Base-by-base conservation (phyloP, 2,329 filamentous ascomycete genomes). In the Fusarium nurragi region DNA sequence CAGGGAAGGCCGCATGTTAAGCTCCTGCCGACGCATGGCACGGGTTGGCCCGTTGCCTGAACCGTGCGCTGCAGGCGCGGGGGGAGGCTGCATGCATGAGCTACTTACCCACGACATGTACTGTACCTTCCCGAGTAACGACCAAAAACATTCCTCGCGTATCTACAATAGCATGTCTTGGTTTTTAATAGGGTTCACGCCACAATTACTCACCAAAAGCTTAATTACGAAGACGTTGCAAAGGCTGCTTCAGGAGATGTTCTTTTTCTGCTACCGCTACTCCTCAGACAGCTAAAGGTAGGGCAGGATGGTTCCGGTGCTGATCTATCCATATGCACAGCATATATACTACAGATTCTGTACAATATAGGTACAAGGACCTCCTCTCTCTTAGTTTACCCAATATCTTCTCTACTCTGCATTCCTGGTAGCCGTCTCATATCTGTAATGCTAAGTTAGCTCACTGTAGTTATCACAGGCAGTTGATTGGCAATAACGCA, bases 381-480 rank as follows among this genome's bases (percentile, higher is more conserved):
- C 41, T 38, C 38, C 32, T 40, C 43, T 32, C 19, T 51, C 34
- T 53, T 44, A 23, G 10, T 40, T 47, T 32, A 26, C 43, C 10
- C 13, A 49, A 56, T 10, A 16, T n/a, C 14, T 34, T 55, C 23
- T 40, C 41, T 69, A 75, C 16, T n/a, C 32, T n/a, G 39, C 49
- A 21, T 85, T 81, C 73, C 83, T 87, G 46, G 77, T 84, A 6
- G 84, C 86, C 26, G 89, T 84, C 78, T 92, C 89, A 67, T 92
- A 87, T 73, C 84, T 86, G 63, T 25, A 54, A 53, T 26, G 32
- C 7, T 25, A 41, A 16, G 23, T 60, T 51, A 58, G 46, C 47
- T 34, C 16, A 37, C 32, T 34, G 32, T 34, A 37, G 25, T 23
- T 11, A 30, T 25, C 36, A 40, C 14, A 34, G 26, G 23, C 19